phyloP scores from a whole-genome alignment of 352 stramenopile species.

The Phytophthora multivora region DNA sequence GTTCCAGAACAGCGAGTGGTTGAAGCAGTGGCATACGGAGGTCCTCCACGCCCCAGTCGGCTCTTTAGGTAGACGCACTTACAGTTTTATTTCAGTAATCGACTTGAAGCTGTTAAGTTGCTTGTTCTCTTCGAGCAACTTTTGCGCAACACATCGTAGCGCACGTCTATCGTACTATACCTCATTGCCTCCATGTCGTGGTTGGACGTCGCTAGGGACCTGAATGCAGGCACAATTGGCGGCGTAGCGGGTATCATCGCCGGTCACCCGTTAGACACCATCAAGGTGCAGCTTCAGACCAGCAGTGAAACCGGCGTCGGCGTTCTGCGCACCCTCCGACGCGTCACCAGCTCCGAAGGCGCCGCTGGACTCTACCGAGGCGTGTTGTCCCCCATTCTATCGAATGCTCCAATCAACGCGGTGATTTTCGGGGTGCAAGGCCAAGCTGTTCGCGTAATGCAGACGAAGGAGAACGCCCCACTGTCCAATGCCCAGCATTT shows the following conservation, averaged over 20 bases:
- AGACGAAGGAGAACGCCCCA: conserved; percentile 25
- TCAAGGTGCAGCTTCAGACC: conserved; percentile 87
- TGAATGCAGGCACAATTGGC: conserved; percentile 77
- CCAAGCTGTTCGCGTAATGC: conserved; percentile 47
- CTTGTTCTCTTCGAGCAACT: neutral
- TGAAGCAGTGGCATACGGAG: neutral
- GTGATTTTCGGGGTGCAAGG: conserved; percentile 81
- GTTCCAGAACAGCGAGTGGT: neutral
- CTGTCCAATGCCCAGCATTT: conserved; percentile 57
- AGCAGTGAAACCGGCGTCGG: conserved; percentile 26
- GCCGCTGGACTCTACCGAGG: conserved; percentile 69
- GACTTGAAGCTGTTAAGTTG: neutral
- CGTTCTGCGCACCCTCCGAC: conserved; percentile 49
- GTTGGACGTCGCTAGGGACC: conserved; percentile 76
- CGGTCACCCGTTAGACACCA: conserved; percentile 81
- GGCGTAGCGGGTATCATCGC: conserved; percentile 76
- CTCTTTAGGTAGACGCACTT: neutral
- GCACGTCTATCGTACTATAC: too few relatives aligned
- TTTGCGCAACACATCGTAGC: neutral
- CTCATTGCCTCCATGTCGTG: conserved; percentile 26
- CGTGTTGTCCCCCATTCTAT: conserved; percentile 75
- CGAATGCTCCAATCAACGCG: conserved; percentile 84
- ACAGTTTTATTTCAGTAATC: too few relatives aligned
- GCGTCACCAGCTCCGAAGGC: conserved; percentile 57
- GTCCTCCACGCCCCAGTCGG: neutral